phyloP scores from a whole-genome alignment of 192 early-diverging fungal genomes.

The Backusella morwellensis region DNA sequence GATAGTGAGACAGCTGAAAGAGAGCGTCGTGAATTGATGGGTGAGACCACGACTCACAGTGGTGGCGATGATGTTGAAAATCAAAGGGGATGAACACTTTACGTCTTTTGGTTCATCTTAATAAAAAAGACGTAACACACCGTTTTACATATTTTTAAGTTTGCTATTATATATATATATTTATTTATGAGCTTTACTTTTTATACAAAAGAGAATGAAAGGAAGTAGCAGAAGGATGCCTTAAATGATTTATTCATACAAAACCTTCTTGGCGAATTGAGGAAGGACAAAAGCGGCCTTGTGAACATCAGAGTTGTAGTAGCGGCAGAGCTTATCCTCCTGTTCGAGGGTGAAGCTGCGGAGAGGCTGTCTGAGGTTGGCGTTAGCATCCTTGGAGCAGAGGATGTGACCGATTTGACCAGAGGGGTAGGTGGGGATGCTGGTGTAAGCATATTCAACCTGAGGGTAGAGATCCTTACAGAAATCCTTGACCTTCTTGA shows the following conservation, averaged over 20 bases:
- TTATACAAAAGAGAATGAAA: not conserved
- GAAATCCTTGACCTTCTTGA: conserved; percentile 85
- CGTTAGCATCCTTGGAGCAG: conserved; percentile 80
- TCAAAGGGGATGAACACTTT: conserved; percentile 23
- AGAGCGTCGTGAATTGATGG: conserved; percentile 25
- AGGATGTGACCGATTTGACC: conserved; percentile 97
- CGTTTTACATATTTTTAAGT: not conserved
- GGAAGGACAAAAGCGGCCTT: conserved; percentile 89
- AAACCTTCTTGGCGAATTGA: conserved; percentile 75
- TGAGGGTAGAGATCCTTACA: conserved; percentile 83
- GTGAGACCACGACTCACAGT: not conserved
- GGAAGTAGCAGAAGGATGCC: not conserved
- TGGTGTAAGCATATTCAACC: conserved; percentile 92
- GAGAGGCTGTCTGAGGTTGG: conserved; percentile 74
- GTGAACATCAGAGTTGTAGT: conserved; percentile 96
- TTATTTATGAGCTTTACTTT: not conserved
- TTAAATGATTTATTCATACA: conserved; percentile 26
- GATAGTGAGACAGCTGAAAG: conserved; percentile 19
- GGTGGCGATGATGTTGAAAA: not conserved
- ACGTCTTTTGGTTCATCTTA: conserved; percentile 31
- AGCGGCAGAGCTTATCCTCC: conserved; percentile 80
- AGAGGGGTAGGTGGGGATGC: conserved; percentile 96
- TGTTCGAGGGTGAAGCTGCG: conserved; percentile 74
- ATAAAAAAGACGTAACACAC: conserved; percentile 21
- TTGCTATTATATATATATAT: conserved; percentile 5